phyloP scores from a whole-genome alignment of 805 yeast genomes.

The Schwanniomyces yamadae region DNA sequence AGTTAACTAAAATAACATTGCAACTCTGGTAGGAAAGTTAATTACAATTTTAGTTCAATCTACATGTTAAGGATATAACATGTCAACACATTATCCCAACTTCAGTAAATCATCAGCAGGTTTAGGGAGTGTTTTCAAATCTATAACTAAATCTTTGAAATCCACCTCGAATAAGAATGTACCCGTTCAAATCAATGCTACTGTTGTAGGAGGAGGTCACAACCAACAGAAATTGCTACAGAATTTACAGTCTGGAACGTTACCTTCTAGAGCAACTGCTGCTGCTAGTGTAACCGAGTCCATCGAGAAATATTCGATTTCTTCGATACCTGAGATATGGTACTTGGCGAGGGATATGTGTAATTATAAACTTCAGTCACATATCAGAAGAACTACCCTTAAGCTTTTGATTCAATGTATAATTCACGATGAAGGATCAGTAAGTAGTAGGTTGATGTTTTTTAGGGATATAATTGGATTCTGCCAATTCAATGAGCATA shows the following conservation, averaged over 20 bases:
- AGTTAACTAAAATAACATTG: too few species aligned
- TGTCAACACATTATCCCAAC: conserved; percentile 31
- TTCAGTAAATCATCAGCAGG: conserved; percentile 29
- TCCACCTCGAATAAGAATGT: conserved; percentile 20
- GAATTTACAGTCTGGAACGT: conserved; percentile 37
- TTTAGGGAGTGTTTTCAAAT: conserved; percentile 39
- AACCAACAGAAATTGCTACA: conserved; percentile 38
- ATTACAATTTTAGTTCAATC: too few species aligned
- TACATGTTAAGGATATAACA: conserved; percentile 5
- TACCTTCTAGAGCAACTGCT: conserved; percentile 44
- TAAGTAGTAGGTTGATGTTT: conserved; percentile 51
- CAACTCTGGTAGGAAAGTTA: too few species aligned
- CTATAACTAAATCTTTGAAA: conserved; percentile 38
- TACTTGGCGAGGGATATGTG: conserved; percentile 59
- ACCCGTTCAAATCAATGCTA: conserved; percentile 40
- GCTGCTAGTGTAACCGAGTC: conserved; percentile 51
- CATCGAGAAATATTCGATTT: conserved; percentile 50
- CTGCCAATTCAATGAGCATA: conserved; percentile 33
- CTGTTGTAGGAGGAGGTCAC: conserved; percentile 45
- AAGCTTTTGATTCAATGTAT: conserved; percentile 58
- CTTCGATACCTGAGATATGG: conserved; percentile 76
- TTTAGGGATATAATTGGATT: conserved; percentile 55
- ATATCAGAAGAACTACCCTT: conserved; percentile 46
- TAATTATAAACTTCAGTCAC: conserved; percentile 32
- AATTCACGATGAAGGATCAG: conserved; percentile 47